A percentile compares a stretch with the other conserved stretches of the same genome.
phyloP scores from a whole-genome alignment of 306 rosid species.

The Vigna reflexopilosa region DNA sequence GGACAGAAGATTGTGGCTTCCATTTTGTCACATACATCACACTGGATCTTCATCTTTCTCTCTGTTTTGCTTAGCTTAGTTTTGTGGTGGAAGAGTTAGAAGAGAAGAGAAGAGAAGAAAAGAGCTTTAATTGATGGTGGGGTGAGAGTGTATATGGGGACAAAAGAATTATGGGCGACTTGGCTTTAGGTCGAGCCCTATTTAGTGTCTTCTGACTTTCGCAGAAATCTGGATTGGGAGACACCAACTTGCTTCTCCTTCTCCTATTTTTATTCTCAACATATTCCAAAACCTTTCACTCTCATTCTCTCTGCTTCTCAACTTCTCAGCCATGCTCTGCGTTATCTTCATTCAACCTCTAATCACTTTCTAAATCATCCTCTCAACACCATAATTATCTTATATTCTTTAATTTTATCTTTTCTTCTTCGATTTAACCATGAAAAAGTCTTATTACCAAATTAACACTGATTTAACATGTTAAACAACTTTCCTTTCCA shows the following conservation, averaged over 20 bases:
- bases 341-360: constrained; percentile 12
- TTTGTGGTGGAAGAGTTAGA: too few species aligned
- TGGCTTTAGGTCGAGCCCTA: constrained; percentile 51
- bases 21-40: constrained; percentile 73
- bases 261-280: not conserved
- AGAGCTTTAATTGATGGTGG: not conserved
- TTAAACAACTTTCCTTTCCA: not conserved
- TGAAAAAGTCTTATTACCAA: too few species aligned
- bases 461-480: not conserved
- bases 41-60: constrained; percentile 77
- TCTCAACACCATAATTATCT: too few species aligned
- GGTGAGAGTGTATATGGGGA: constrained; percentile 34
- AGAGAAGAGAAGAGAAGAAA: too few species aligned
- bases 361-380: too few species aligned
- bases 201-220: constrained; percentile 47
- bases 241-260: constrained; percentile 48
- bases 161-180: constrained; percentile 65
- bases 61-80: too few species aligned
- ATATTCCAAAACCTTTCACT: constrained; percentile 18
- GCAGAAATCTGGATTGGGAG: constrained; percentile 41
- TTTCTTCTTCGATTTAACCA: too few species aligned
- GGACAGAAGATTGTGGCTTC: constrained; percentile 78
- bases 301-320: constrained; percentile 41
- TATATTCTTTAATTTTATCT: too few species aligned
- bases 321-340: constrained; percentile 45